A percentile compares a stretch with the other conserved stretches of the same genome.
Conservation (phyloP, 345 rosid genomes). For the Citrus trifoliata region DNA sequence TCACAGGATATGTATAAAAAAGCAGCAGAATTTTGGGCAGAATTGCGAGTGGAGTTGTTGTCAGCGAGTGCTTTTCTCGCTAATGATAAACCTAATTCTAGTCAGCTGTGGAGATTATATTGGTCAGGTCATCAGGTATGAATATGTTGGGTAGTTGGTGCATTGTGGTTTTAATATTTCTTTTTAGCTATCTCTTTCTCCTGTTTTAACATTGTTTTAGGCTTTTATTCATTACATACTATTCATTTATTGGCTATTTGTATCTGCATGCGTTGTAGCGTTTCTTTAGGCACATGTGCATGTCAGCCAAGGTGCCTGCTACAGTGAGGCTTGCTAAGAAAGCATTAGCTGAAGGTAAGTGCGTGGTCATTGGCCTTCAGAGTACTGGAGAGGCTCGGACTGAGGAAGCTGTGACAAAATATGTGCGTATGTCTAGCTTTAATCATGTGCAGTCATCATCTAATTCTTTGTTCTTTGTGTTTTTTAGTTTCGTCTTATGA, state of each 20-base stretch:
- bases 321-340: conserved; percentile 79
- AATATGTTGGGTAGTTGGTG: conserved; percentile 9
- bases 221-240: background rate
- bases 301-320: conserved; percentile 98
- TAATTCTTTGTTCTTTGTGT: background rate
- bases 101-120: conserved; percentile 96
- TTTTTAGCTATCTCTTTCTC: background rate
- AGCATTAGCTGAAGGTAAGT: conserved; percentile 70
- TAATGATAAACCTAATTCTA: conserved; percentile 74
- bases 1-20: conserved; percentile 81
- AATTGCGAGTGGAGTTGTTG: conserved; percentile 89
- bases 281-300: conserved; percentile 97
- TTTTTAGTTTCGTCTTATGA: conserved; percentile 14
- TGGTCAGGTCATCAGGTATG: conserved; percentile 99
- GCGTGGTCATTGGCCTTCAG: conserved; percentile 98
- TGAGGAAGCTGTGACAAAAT: conserved; percentile 98
- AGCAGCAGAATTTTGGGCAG: conserved; percentile 99
- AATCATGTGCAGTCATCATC: conserved; percentile 8
- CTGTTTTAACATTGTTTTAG: conserved; percentile 1
- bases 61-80: conserved; percentile 80
- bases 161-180: background rate
- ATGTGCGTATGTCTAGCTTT: conserved; percentile 48
- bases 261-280: conserved; percentile 51
- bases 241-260: conserved; percentile 7
- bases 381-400: conserved; percentile 99